Conservation (phyloP, 2,329 filamentous ascomycete species). For the Aspergillus glaucus region DNA sequence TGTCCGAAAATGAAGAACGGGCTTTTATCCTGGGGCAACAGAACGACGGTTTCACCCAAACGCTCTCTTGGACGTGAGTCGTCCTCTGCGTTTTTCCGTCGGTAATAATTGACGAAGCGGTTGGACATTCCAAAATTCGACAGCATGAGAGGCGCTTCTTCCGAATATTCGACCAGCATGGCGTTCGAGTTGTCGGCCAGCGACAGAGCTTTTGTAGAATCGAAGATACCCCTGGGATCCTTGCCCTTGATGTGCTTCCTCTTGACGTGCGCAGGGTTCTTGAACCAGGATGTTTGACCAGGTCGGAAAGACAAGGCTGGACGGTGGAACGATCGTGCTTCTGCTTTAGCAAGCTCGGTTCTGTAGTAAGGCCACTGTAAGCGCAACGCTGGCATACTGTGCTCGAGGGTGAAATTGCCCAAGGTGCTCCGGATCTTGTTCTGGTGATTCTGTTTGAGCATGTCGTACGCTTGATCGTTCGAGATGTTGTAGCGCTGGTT, state of each 20-base stretch:
- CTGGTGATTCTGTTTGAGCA: conserved; percentile 93
- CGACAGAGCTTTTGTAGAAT: conserved; percentile 72
- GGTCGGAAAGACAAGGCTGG: conserved; percentile 68
- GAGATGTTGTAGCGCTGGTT: conserved; percentile 87
- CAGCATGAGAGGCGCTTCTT: conserved; percentile 83
- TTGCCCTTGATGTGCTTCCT: conserved; percentile 77
- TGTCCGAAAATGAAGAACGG: conserved; percentile 94
- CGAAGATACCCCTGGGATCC: conserved; percentile 70
- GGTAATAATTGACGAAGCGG: conserved; percentile 93
- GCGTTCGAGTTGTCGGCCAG: conserved; percentile 83
- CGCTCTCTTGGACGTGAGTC: conserved; percentile 69
- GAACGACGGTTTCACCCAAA: conserved; percentile 79
- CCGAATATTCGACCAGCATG: conserved; percentile 88
- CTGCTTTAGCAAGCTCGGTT: conserved; percentile 65
- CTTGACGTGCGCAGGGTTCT: conserved; percentile 66
- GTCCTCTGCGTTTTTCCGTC: conserved; percentile 73
- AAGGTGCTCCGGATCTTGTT: conserved; percentile 91
- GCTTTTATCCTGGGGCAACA: conserved; percentile 89
- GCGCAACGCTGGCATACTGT: conserved; percentile 84
- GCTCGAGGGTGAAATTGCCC: conserved; percentile 86
- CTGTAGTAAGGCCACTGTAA: conserved; percentile 95
- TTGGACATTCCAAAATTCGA: conserved; percentile 98
- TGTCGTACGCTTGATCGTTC: conserved; percentile 92
- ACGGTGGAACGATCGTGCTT: conserved; percentile 78
- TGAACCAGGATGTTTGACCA: conserved; percentile 65